phyloP scores from a whole-genome alignment of 441 rosid genomes.

The Aleurites moluccanus region DNA sequence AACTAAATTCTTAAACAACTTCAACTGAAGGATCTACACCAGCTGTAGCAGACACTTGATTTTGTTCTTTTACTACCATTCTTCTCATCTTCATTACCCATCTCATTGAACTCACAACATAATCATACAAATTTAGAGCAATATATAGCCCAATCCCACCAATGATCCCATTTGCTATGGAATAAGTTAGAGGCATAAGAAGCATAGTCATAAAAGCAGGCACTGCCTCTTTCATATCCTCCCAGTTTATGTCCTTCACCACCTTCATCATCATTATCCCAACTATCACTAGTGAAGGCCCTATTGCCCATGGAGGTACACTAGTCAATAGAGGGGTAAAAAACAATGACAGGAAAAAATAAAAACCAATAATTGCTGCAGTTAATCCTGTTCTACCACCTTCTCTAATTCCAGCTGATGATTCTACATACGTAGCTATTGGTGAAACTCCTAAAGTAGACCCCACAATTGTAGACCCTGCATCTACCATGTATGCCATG shows the following conservation, averaged over 20 bases:
- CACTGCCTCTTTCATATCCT: constrained; percentile 57
- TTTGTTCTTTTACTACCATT: constrained; percentile 50
- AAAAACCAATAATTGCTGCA: constrained; percentile 58
- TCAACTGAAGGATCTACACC: constrained; percentile 34
- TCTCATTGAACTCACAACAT: constrained; percentile 17
- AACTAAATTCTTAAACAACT: constrained; percentile 31
- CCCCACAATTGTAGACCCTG: constrained; percentile 70
- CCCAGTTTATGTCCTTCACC: constrained; percentile 72
- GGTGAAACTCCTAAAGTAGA: constrained; percentile 72
- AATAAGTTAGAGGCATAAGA: constrained; percentile 83
- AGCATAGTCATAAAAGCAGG: constrained; percentile 85
- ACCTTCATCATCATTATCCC: constrained; percentile 91
- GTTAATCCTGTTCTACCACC: constrained; percentile 92
- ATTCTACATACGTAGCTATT: constrained; percentile 62
- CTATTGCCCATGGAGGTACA: constrained; percentile 92
- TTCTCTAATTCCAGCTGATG: constrained; percentile 82
- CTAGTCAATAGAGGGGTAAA: constrained; percentile 66
- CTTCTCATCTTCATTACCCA: constrained; percentile 50
- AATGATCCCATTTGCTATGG: constrained; percentile 81
- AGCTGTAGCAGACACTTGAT: constrained; percentile 60
- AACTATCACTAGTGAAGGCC: constrained; percentile 75
- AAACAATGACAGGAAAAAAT: constrained; percentile 58
- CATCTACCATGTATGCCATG: constrained; percentile 74
- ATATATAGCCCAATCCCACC: constrained; percentile 67
- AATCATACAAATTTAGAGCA: constrained; percentile 63